Base-by-base conservation (phyloP, 1,284 basidiomycete genomes). In the Cutaneotrichosporon dermatis region DNA sequence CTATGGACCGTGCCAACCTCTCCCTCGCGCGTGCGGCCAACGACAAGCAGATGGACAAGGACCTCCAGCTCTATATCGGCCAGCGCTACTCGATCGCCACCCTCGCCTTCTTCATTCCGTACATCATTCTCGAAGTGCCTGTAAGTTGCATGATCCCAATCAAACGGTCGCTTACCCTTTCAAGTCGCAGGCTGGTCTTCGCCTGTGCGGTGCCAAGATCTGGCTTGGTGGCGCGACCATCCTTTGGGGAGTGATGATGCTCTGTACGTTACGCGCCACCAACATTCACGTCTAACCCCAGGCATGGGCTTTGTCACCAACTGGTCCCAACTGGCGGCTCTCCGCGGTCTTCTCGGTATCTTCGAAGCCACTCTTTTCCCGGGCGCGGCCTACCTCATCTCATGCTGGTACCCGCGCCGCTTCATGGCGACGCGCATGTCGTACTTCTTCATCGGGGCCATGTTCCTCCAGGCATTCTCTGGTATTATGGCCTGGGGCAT, bases 321-420 rank as follows among this genome's bases (percentile, higher is more conserved):
- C 11, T 79, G 76, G 76, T 44, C 66, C 12, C 59, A 71, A 40
- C 69, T 82, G 33, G 70, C 74, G 3, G 77, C 70, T 41, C 73
- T 75, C 44, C 75, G 80, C 46, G 71, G 74, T 10, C 63, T 80
- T 0, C 67, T 81, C 39, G 81, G 79, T n/a, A 52, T 70, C 2
- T 68, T 79, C 39, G 77, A 78, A 59, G 69, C 65, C 43, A 62
- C 68, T 11, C 73, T 78, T 64, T 77, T 76, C 69, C 73, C 69
- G 16, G 70, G 68, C 12, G 76, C 73, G 53, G 76, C 78, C 4
- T 79, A 54, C 42, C 70, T 82, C 25, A 76, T 81, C 58, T 74
- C 78, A 6, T 75, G 70, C 36, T 81, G 62, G 80, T 82, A 81
- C 68, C 77, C 78, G 2, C 76, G 80, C 16, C 70, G 71, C 54